Percentiles rank a stretch among this genome's conserved stretches.
Conservation (phyloP, 768 basidiomycete genomes). For the Auriscalpium microsporum region DNA sequence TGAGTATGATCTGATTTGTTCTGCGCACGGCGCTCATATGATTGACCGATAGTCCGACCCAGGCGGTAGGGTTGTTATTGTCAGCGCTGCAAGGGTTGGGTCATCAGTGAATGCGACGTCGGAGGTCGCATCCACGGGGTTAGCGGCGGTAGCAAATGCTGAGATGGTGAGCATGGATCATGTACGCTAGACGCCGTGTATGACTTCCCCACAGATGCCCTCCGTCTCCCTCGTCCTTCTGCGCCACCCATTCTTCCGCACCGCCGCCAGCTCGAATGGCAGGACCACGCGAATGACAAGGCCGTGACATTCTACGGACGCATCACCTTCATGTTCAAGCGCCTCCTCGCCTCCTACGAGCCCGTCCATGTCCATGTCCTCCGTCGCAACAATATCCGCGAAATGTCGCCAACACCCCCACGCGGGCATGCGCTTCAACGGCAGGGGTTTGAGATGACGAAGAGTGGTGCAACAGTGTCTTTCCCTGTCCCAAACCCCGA, state of each 20-base stretch:
- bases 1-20: neutral
- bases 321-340: constrained; percentile 61
- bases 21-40: neutral
- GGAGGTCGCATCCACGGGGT: constrained; percentile 72
- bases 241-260: constrained; percentile 67
- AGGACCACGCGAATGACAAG: constrained; percentile 37
- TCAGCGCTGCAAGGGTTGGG: too few species aligned
- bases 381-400: constrained; percentile 60
- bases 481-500: constrained; percentile 69
- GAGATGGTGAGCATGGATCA: constrained; percentile 50
- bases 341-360: constrained; percentile 61
- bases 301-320: constrained; percentile 82
- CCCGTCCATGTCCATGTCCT: constrained; percentile 45
- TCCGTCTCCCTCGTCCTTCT: constrained; percentile 77
- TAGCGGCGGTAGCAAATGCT: constrained; percentile 66
- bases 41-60: constrained; percentile 49
- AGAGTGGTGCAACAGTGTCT: constrained; percentile 34
- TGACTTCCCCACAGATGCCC: constrained; percentile 49
- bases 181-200: too few species aligned
- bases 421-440: constrained; percentile 76
- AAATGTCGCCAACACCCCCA: constrained; percentile 67
- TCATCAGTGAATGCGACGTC: constrained; percentile 71
- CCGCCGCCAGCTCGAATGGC: constrained; percentile 31
- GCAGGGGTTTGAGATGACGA: constrained; percentile 60
- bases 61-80: too few species aligned